Conservation (phyloP, 805 yeast species). For the Pachysolen tannophilus region DNA sequence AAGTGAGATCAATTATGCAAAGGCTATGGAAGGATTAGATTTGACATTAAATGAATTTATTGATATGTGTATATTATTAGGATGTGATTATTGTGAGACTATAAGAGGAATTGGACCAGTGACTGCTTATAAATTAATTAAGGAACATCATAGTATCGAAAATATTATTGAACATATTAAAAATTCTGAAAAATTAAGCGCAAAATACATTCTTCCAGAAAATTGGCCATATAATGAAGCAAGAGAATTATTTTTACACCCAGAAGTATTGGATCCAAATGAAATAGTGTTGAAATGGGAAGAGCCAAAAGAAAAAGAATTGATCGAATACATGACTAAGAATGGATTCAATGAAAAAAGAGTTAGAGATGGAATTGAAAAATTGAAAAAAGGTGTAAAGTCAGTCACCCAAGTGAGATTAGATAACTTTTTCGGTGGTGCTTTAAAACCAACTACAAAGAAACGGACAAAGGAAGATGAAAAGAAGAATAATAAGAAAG, state of each 20-base stretch:
- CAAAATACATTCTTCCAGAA: constrained; percentile 82
- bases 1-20: constrained; percentile 64
- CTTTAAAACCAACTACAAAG: constrained; percentile 39
- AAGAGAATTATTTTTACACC: constrained; percentile 70
- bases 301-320: constrained; percentile 81
- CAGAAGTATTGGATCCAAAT: constrained; percentile 63
- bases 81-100: constrained; percentile 96
- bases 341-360: constrained; percentile 94
- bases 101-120: constrained; percentile 95
- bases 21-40: constrained; percentile 72
- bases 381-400: constrained; percentile 76
- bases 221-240: constrained; percentile 93
- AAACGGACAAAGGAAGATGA: constrained; percentile 26
- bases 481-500: constrained; percentile 20
- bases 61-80: constrained; percentile 86
- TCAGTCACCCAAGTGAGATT: constrained; percentile 85
- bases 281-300: constrained; percentile 74
- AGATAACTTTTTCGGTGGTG: constrained; percentile 75
- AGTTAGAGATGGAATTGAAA: constrained; percentile 78
- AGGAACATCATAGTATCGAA: constrained; percentile 78
- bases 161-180: constrained; percentile 62
- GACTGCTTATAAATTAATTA: constrained; percentile 82
- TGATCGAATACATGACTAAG: constrained; percentile 73
- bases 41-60: constrained; percentile 68
- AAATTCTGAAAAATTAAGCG: constrained; percentile 36